Conservation (phyloP, 2,329 filamentous ascomycete genomes). For the Penicillium sclerotiorum region DNA sequence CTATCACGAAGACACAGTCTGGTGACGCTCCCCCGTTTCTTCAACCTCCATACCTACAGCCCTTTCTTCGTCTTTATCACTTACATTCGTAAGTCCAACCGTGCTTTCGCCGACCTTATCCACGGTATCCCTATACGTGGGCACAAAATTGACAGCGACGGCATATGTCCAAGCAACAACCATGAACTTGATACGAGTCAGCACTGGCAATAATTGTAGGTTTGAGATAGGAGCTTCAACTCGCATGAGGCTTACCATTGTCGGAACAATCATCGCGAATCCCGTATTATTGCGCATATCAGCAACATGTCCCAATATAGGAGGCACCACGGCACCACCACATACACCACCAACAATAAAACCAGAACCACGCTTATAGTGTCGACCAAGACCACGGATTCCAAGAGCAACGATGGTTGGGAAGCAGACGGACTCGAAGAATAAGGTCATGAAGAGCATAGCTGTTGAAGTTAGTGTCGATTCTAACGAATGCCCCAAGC, state of each 20-base stretch:
- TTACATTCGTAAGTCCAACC: conserved; percentile 42
- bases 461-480: too few species aligned
- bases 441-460: conserved; percentile 70
- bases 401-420: conserved; percentile 79
- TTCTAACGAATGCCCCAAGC: too few species aligned
- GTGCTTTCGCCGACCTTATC: conserved; percentile 57
- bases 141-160: conserved; percentile 66
- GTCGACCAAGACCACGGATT: conserved; percentile 72
- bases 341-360: conserved; percentile 72
- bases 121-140: conserved; percentile 63
- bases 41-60: conserved; percentile 18
- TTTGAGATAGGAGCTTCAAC: neutral
- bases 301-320: conserved; percentile 68
- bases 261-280: conserved; percentile 68
- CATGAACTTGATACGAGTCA: conserved; percentile 52
- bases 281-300: conserved; percentile 65
- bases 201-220: conserved; percentile 21
- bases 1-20: too few species aligned
- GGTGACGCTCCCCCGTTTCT: too few species aligned
- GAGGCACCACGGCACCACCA: conserved; percentile 74
- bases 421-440: conserved; percentile 82
- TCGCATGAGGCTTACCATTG: conserved; percentile 35
- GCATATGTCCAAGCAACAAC: conserved; percentile 60
- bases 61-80: conserved; percentile 30
- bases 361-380: conserved; percentile 75